phyloP scores from a whole-genome alignment of 257 asterid genomes.

The Solanum sitiens region DNA sequence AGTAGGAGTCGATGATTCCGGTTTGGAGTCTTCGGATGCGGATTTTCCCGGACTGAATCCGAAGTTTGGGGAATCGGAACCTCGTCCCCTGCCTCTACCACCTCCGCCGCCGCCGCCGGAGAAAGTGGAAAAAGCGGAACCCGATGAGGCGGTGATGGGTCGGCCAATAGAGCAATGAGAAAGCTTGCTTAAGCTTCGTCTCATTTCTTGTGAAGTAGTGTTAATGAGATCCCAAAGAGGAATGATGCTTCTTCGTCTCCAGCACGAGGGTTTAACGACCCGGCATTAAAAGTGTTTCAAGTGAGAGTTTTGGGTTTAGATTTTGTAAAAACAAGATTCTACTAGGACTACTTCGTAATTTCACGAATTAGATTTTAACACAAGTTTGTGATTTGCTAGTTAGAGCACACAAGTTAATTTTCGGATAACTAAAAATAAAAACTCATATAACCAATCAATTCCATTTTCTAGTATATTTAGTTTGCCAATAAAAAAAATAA shows the following conservation, averaged over 20 bases:
- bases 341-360: too few relatives aligned
- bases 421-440: too few relatives aligned
- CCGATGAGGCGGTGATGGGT: slow-evolving; percentile 12
- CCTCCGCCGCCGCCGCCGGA: slow-evolving; percentile 41
- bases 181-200: slow-evolving; percentile 46
- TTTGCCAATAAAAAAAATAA: neutral
- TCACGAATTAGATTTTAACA: neutral
- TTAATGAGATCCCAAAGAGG: neutral
- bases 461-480: neutral
- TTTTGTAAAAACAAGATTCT: neutral
- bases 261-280: neutral
- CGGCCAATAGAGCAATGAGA: slow-evolving; percentile 25
- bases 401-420: neutral
- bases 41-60: slow-evolving; percentile 7
- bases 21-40: slow-evolving; percentile 15
- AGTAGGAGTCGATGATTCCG: slow-evolving; percentile 5
- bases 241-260: neutral
- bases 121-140: slow-evolving; percentile 34
- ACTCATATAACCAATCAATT: too few relatives aligned
- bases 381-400: neutral
- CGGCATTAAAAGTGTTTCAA: neutral
- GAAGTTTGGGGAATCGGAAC: slow-evolving; percentile 18
- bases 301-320: neutral
- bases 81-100: slow-evolving; percentile 34
- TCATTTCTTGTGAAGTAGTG: slow-evolving; percentile 25